A percentile compares a stretch with the other conserved stretches of the same genome.
These are phyloP conservation scores for Friedmanniomyces endolithicus DNA, from an alignment of 495 filamentous ascomycete genomes.

Conservation along the genomic window DNA sequence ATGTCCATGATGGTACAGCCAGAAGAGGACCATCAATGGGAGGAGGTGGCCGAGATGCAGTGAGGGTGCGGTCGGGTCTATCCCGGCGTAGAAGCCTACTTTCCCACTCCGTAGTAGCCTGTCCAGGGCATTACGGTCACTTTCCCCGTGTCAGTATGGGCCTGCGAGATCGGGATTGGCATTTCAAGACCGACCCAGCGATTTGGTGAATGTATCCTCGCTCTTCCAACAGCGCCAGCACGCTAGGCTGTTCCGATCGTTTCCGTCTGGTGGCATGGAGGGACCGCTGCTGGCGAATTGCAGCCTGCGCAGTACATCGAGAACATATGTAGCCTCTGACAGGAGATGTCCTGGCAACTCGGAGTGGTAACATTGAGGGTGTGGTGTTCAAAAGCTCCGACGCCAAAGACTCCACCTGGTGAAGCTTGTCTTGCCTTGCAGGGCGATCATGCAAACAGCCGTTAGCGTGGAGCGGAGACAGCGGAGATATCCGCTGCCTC, in stretches of 20 bases:
- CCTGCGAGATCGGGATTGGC: too few species aligned
- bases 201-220: constrained; percentile 68
- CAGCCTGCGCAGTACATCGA: neutral
- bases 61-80: constrained; percentile 85
- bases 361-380: neutral
- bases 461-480: neutral
- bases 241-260: constrained; percentile 28
- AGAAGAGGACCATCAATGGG: constrained; percentile 86
- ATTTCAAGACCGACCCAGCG: constrained; percentile 25
- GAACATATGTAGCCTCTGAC: neutral
- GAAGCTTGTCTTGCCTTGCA: constrained; percentile 1
- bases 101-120: constrained; percentile 55
- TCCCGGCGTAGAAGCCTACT: constrained; percentile 71
- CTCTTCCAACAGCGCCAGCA: constrained; percentile 61
- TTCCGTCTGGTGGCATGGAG: neutral
- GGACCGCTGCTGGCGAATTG: neutral
- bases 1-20: constrained; percentile 80
- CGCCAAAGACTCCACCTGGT: too few species aligned
- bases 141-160: too few species aligned
- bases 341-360: neutral
- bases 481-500: too few species aligned
- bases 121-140: constrained; percentile 52
- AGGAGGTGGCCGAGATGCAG: constrained; percentile 88
- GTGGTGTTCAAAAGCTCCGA: neutral
- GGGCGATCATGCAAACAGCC: constrained; percentile 2